Evolutionary conservation across 768 basidiomycete genomes (phyloP).

Genomic region (Trametes sanguinea): DNA sequence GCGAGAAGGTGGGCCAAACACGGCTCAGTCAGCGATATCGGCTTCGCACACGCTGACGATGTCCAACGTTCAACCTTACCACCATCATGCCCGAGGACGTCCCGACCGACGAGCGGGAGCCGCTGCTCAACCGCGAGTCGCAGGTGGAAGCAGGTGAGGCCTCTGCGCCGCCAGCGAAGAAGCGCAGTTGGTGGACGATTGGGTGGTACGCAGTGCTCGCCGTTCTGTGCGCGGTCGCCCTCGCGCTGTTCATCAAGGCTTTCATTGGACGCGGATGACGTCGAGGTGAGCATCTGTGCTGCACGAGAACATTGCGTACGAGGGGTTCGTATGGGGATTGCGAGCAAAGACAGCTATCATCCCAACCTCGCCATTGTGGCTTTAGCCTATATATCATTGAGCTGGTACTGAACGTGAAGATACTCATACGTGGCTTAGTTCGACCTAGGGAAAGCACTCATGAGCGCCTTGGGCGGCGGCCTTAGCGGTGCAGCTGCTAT

Average conservation of each 20-base stretch:
- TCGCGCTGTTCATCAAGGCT: conserved; percentile 64
- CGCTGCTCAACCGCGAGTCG: conserved; percentile 22
- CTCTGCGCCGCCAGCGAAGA: conserved; percentile 23
- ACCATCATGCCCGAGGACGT: not conserved
- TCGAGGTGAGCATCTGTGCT: conserved; percentile 50
- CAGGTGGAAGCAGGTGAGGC: conserved; percentile 16
- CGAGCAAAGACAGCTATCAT: no score
- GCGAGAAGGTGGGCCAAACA: not conserved
- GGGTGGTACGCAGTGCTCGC: conserved; percentile 38
- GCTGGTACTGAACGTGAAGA: no score
- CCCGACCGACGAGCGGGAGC: conserved; percentile 24
- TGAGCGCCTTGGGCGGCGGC: conserved; percentile 86
- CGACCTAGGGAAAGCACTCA: conserved; percentile 74
- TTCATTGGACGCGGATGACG: conserved; percentile 70
- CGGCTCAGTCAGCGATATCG: conserved; percentile 18
- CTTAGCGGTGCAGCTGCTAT: conserved; percentile 93
- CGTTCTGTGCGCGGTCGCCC: conserved; percentile 38
- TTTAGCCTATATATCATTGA: no score
- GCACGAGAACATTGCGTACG: not conserved
- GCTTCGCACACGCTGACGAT: not conserved
- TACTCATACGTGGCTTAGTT: conserved; percentile 50
- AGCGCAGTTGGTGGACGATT: conserved; percentile 32
- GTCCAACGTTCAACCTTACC: not conserved
- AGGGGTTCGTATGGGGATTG: no score
- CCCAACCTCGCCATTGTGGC: no score